Conservation (phyloP, 148 eudicot genomes). For the Chenopodium quinoa region DNA sequence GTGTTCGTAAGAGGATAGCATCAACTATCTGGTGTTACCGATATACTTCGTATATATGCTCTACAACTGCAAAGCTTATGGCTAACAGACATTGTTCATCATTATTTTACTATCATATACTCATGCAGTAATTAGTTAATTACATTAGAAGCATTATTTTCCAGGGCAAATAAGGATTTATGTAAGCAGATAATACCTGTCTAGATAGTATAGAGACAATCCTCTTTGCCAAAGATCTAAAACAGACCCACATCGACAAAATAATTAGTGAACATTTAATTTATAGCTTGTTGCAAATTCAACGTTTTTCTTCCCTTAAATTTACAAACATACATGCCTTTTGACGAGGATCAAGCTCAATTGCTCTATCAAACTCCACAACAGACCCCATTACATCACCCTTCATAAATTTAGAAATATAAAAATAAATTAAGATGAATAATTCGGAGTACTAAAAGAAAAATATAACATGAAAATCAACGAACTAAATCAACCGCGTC, state of each 20-base stretch:
- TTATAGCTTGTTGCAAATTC: neutral
- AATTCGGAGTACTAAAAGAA: neutral
- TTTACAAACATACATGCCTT: slow-evolving; percentile 70
- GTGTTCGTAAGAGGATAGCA: neutral
- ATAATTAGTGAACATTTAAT: neutral
- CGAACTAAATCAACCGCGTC: neutral
- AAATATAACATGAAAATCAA: too few relatives aligned
- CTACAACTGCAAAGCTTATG: neutral
- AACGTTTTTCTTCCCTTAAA: neutral
- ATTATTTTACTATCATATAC: neutral
- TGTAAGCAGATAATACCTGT: slow-evolving; percentile 49
- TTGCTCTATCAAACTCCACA: slow-evolving; percentile 78
- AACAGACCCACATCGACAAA: neutral
- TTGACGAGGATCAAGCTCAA: slow-evolving; percentile 89
- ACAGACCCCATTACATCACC: slow-evolving; percentile 87
- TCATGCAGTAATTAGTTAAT: too few relatives aligned
- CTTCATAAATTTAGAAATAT: slow-evolving; percentile 31
- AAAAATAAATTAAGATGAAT: too few relatives aligned
- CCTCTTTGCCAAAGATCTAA: slow-evolving; percentile 99
- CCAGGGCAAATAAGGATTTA: neutral
- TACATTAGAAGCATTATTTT: neutral
- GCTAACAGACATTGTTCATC: neutral
- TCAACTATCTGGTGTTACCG: neutral
- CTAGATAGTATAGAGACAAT: slow-evolving; percentile 80
- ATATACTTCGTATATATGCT: too few relatives aligned